Percentiles rank a stretch among this genome's conserved stretches.
Conservation (phyloP, 2,329 filamentous ascomycete genomes). For the Neoascochyta sp. region DNA sequence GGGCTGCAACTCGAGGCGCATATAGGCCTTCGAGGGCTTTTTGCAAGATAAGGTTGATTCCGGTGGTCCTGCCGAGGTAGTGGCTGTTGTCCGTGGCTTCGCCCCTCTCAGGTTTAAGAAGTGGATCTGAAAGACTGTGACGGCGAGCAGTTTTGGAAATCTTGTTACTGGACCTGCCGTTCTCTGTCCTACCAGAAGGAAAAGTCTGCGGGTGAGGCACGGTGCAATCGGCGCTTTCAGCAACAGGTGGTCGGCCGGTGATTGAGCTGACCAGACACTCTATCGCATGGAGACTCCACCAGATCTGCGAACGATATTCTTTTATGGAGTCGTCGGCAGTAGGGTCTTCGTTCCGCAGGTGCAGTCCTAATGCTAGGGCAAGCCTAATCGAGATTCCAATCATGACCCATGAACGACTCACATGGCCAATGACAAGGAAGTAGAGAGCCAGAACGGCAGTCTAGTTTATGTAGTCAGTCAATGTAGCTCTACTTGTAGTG, state of each 20-base stretch:
- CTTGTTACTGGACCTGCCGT: too few relatives aligned
- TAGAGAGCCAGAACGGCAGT: conserved; percentile 24
- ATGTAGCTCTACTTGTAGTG: conserved; percentile 24
- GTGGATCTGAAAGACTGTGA: too few relatives aligned
- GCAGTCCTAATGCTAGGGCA: conserved; percentile 37
- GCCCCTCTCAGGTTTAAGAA: too few relatives aligned
- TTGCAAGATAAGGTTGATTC: conserved; percentile 32
- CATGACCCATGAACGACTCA: conserved; percentile 34
- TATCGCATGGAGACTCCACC: conserved; percentile 40
- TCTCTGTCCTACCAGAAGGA: neutral
- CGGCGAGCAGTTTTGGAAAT: too few relatives aligned
- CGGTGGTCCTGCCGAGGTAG: conserved; percentile 13
- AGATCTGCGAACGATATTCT: conserved; percentile 36
- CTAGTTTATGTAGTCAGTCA: conserved; percentile 6
- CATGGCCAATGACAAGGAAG: conserved; percentile 25
- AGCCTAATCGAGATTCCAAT: conserved; percentile 38
- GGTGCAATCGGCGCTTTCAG: conserved; percentile 34
- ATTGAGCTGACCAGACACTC: conserved; percentile 39
- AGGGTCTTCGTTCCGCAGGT: conserved; percentile 37
- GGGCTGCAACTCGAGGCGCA: conserved; percentile 27
- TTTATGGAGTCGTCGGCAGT: conserved; percentile 18
- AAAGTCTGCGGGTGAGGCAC: conserved; percentile 26
- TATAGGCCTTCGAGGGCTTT: conserved; percentile 35
- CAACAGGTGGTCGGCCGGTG: conserved; percentile 39
- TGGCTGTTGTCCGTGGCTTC: too few relatives aligned